phyloP scores from a whole-genome alignment of 148 eudicot species.

The Pouteria glomerata region DNA sequence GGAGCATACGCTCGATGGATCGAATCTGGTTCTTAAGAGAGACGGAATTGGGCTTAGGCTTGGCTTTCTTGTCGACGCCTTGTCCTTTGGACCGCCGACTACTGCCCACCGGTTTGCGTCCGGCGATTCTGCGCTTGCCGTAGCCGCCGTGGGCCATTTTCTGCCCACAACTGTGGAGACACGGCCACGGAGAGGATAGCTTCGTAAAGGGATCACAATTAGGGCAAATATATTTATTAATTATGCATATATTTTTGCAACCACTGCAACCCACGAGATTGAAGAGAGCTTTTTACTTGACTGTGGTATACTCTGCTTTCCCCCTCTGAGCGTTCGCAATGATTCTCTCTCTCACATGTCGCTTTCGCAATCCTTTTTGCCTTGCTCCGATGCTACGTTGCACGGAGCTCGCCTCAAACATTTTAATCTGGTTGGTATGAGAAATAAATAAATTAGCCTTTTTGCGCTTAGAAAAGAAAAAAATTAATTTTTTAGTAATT shows the following conservation, averaged over 20 bases:
- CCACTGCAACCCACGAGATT: neutral
- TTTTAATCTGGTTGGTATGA: too few species aligned
- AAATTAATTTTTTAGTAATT: too few species aligned
- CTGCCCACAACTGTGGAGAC: neutral
- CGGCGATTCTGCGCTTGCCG: slow-evolving; percentile 58
- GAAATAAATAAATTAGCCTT: too few species aligned
- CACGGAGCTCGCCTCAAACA: too few species aligned
- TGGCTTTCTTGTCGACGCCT: slow-evolving; percentile 47
- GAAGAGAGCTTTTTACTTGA: too few species aligned
- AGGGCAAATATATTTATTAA: neutral
- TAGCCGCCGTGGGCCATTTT: slow-evolving; percentile 77
- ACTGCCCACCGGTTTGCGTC: slow-evolving; percentile 19
- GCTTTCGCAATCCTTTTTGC: too few species aligned
- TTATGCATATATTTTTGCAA: neutral
- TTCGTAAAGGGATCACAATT: slow-evolving; percentile 6
- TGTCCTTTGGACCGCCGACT: slow-evolving; percentile 40
- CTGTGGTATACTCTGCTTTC: too few species aligned
- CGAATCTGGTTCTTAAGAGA: slow-evolving; percentile 90
- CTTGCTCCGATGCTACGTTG: too few species aligned
- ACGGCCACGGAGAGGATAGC: slow-evolving; percentile 3
- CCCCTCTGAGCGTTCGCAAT: too few species aligned
- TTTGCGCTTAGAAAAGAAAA: too few species aligned
- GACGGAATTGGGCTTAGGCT: slow-evolving; percentile 38
- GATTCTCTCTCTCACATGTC: too few species aligned
- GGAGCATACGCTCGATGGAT: slow-evolving; percentile 72